Evolutionary conservation across 257 asterid species (phyloP), one percentile per base, ranked within the genome.

Genomic region (Plantago ovata): DNA sequence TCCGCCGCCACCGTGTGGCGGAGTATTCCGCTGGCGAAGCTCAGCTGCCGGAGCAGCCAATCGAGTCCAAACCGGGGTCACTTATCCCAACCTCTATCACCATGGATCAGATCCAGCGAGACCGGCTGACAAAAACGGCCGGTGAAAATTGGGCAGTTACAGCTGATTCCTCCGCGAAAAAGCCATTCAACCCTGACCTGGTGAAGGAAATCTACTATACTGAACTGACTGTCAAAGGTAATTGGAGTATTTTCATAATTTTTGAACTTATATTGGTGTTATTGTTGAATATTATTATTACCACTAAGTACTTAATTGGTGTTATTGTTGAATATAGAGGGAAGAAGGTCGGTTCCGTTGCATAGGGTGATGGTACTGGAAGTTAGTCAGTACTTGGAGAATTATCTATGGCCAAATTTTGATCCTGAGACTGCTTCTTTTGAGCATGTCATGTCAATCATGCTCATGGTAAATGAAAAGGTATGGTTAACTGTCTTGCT

Each of bases 401-500:
- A 92, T 66, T 92, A 92, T 64, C 95, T 92, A 8, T 88, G 89
- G 95, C 98, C 98, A 16, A 84, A 85, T 79, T 92, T 92, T 73
- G 75, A 61, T 69, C 89, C 91, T 3, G 98, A 92, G 79, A 74
- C 80, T 53, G 80, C 98, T 63, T 79, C 94, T 13, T 88, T 92
- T 66, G 98, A 92, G 86, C 97, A 92, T 61, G 86, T 92, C 61
- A 92, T 92, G 98, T 92, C 98, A 15, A 88, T 92, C 87, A 82
- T 92, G 68, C 95, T 92, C 62, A 85, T 92, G 98, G 83, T 92
- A 68, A 92, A 92, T 78, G 98, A 92, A 82, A 92, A 92, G 98
- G 98, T 92, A 69, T 23, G 38, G 11, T 4, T 3, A 10, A 8
- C 24, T 16, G 18, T 18, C 7, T 47, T 24, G 32, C 32, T 24